A percentile compares a stretch with the other conserved stretches of the same genome.
Evolutionary conservation across 2,329 filamentous ascomycete species (phyloP).

Genomic region (Sclerotinia nivalis): DNA sequence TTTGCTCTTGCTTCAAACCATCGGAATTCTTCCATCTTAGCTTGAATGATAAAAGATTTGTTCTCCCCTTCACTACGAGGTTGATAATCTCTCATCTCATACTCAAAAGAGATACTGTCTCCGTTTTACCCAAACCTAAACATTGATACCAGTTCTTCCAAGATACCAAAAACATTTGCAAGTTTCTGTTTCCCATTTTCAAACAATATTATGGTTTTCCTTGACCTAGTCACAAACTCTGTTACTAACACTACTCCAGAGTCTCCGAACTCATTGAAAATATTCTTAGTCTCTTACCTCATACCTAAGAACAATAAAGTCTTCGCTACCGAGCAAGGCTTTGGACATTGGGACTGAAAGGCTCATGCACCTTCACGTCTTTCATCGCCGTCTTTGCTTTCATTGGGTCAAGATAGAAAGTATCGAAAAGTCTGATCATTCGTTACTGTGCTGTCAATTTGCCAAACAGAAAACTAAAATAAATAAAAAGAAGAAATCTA

Average conservation of each 20-base stretch:
- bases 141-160: not conserved
- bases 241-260: not conserved
- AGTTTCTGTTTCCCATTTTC: too few relatives aligned
- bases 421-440: not conserved
- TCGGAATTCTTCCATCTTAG: not conserved
- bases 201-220: not conserved
- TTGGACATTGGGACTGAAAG: not conserved
- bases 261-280: not conserved
- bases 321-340: not conserved
- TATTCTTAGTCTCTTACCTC: not conserved
- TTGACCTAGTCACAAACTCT: not conserved
- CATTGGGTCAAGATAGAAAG: slow-evolving; percentile 7
- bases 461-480: not conserved
- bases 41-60: not conserved
- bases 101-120: not conserved
- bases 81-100: not conserved
- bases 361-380: slow-evolving; percentile 1
- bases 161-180: too few relatives aligned
- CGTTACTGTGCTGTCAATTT: not conserved
- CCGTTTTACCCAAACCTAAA: not conserved
- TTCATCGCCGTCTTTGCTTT: not conserved
- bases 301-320: not conserved
- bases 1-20: not conserved
- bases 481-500: not conserved
- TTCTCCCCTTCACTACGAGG: not conserved